Conservation (phyloP, 1,284 basidiomycete species). For the Apiotrichum akiyoshidainum region DNA sequence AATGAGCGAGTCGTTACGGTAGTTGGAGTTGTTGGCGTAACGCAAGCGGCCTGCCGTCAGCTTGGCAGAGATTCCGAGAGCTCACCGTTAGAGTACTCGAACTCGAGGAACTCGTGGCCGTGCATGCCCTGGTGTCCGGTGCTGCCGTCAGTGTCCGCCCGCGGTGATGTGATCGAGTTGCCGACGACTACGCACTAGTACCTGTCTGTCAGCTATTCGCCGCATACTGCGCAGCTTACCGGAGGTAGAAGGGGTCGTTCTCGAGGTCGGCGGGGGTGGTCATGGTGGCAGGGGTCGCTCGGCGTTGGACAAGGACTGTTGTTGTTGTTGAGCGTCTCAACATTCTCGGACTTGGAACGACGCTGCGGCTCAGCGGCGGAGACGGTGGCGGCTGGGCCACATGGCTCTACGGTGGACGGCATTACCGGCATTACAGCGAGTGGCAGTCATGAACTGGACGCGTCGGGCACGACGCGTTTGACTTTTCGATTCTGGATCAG, state of each 20-base stretch:
- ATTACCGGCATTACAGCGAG: not conserved
- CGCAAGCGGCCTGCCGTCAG: slow-evolving; percentile 65
- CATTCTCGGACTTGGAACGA: too few relatives aligned
- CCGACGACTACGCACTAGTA: slow-evolving; percentile 66
- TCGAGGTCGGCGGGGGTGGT: slow-evolving; percentile 33
- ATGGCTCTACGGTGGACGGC: not conserved
- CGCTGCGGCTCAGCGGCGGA: too few relatives aligned
- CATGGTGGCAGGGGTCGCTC: not conserved
- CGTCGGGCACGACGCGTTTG: not conserved
- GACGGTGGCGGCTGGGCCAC: too few relatives aligned
- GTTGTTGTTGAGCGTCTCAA: not conserved
- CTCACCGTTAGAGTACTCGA: slow-evolving; percentile 85
- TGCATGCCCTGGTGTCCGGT: slow-evolving; percentile 94
- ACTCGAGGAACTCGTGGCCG: slow-evolving; percentile 97
- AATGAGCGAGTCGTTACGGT: slow-evolving; percentile 93
- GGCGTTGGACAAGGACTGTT: not conserved
- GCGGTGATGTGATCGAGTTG: not conserved
- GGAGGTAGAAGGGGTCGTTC: slow-evolving; percentile 74
- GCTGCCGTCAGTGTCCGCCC: slow-evolving; percentile 52
- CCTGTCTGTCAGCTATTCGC: slow-evolving; percentile 52
- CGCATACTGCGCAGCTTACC: slow-evolving; percentile 54
- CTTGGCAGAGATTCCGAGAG: not conserved
- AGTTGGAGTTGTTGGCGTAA: slow-evolving; percentile 99
- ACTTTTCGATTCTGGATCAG: not conserved
- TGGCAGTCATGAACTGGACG: not conserved